Evolutionary conservation across 2,329 filamentous ascomycete species (phyloP).

Genomic region (Ophiostoma populinum): DNA sequence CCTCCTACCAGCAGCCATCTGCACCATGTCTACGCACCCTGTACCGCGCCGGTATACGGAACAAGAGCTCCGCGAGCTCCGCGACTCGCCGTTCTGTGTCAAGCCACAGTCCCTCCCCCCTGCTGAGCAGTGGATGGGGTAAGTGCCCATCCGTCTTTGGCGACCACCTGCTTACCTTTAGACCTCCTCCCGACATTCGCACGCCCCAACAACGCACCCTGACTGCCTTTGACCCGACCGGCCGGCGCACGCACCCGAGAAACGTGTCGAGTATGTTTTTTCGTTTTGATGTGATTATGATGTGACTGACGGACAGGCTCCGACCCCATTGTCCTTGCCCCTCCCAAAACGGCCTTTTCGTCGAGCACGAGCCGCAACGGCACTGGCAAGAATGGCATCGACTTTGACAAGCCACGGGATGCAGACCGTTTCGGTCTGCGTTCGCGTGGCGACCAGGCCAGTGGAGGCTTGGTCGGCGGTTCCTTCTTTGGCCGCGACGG

Average conservation of each 20-base stretch:
- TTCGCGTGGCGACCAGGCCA: slow-evolving; percentile 17
- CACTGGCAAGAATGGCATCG: slow-evolving; percentile 25
- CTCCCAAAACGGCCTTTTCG: slow-evolving; percentile 67
- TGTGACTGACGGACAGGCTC: slow-evolving; percentile 27
- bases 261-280: slow-evolving; percentile 35
- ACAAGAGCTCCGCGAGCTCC: slow-evolving; percentile 59
- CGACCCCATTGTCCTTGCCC: slow-evolving; percentile 75
- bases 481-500: slow-evolving; percentile 26
- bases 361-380: slow-evolving; percentile 44
- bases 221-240: slow-evolving; percentile 32
- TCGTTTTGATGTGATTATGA: no score
- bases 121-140: slow-evolving; percentile 95
- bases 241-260: slow-evolving; percentile 35
- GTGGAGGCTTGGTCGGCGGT: slow-evolving; percentile 23
- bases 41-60: slow-evolving; percentile 62
- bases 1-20: slow-evolving; percentile 28
- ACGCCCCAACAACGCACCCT: slow-evolving; percentile 19
- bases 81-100: slow-evolving; percentile 65
- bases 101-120: slow-evolving; percentile 68
- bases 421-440: slow-evolving; percentile 46
- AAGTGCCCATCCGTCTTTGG: slow-evolving; percentile 17
- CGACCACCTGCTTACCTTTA: neutral
- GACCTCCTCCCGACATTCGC: slow-evolving; percentile 4
- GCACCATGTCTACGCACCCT: no score
- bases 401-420: slow-evolving; percentile 39